These are phyloP conservation scores for Plasmopara viticola DNA, from an alignment of 352 stramenopile species.

Conservation along the genomic window DNA sequence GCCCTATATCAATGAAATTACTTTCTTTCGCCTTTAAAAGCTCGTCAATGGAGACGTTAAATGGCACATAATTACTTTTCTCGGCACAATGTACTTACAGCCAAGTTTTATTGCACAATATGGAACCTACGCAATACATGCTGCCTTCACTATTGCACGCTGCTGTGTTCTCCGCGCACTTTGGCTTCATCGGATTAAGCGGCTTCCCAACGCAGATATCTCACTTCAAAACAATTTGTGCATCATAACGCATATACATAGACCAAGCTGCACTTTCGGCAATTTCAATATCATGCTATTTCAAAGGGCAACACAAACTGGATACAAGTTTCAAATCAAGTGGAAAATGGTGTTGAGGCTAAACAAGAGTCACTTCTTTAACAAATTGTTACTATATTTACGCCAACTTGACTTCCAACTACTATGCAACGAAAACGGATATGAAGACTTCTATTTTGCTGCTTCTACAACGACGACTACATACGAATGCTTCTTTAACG, in stretches of 20 bases:
- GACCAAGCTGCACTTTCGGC: background rate
- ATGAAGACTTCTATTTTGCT: background rate
- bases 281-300: background rate
- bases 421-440: background rate
- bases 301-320: background rate
- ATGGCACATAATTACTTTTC: background rate
- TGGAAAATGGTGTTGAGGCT: background rate
- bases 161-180: slow-evolving; percentile 5
- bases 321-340: background rate
- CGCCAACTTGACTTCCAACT: too few species aligned
- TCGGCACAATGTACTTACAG: background rate
- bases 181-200: slow-evolving; percentile 7
- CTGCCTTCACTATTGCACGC: slow-evolving; percentile 2
- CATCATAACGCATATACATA: background rate
- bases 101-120: background rate
- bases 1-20: slow-evolving; percentile 2
- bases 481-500: background rate
- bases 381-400: too few species aligned
- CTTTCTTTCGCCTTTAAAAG: slow-evolving; percentile 4
- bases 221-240: background rate
- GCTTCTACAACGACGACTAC: background rate
- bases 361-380: too few species aligned
- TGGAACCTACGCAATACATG: slow-evolving; percentile 1
- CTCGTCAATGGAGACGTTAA: background rate
- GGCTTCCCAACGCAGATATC: slow-evolving; percentile 1